Conservation (phyloP, 148 eudicot genomes). For the Cornus florida region DNA sequence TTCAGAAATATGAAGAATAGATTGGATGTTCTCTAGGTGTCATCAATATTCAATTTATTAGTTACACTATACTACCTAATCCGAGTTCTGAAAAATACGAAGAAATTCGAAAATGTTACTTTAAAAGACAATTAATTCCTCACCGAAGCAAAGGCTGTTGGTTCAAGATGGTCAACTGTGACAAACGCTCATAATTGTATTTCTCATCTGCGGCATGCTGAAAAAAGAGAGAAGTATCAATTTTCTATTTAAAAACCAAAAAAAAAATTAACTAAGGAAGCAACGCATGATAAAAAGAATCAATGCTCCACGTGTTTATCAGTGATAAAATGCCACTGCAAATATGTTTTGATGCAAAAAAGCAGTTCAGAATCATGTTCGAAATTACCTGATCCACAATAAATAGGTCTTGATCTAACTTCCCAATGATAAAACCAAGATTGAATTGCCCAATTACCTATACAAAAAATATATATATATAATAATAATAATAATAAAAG, state of each 20-base stretch:
- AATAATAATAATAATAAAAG: too few species aligned
- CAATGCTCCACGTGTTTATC: constrained; percentile 3
- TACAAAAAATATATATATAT: neutral
- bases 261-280: neutral
- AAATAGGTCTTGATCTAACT: constrained; percentile 81
- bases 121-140: constrained; percentile 11
- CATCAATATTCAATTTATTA: neutral
- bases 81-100: neutral
- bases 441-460: constrained; percentile 96
- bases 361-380: constrained; percentile 4
- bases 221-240: constrained; percentile 10
- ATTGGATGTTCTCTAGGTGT: neutral
- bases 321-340: neutral
- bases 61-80: neutral
- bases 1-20: neutral
- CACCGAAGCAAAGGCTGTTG: constrained; percentile 93
- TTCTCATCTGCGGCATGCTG: constrained; percentile 99
- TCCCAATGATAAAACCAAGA: constrained; percentile 92
- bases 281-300: neutral
- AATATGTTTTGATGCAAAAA: neutral
- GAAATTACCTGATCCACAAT: constrained; percentile 88
- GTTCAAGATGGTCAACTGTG: constrained; percentile 75
- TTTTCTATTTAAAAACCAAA: neutral
- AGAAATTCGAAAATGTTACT: neutral
- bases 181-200: constrained; percentile 83